phyloP scores from a whole-genome alignment of 768 basidiomycete genomes.

The Polyporus arcularius region DNA sequence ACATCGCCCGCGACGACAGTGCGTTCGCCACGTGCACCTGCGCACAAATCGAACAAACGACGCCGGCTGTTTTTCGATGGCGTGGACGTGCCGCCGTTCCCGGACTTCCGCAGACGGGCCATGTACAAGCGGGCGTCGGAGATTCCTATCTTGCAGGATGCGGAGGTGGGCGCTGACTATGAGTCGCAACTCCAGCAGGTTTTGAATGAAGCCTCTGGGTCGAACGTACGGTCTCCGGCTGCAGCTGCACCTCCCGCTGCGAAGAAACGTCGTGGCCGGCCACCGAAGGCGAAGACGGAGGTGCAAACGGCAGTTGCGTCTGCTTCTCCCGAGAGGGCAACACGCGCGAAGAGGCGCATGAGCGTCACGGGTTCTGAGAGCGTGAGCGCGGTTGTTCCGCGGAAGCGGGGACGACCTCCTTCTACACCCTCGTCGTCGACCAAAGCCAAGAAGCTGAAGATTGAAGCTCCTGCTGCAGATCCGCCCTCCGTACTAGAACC shows the following conservation, averaged over 20 bases:
- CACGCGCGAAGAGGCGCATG: too few species aligned
- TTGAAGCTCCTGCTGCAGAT: neutral
- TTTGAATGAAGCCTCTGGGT: neutral
- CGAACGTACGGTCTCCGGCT: neutral
- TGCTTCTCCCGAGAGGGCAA: too few species aligned
- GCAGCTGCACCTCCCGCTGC: neutral
- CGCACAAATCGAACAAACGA: neutral
- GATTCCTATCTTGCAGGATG: neutral
- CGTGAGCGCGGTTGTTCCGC: neutral
- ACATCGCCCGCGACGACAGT: neutral
- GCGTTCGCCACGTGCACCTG: neutral
- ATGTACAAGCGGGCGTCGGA: neutral
- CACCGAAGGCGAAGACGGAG: neutral
- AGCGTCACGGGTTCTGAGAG: too few species aligned
- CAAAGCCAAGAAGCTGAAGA: neutral
- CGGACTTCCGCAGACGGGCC: neutral
- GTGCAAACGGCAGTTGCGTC: too few species aligned
- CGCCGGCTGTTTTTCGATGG: neutral
- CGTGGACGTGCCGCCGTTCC: slow-evolving; percentile 5
- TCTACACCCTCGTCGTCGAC: neutral
- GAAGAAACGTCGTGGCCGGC: neutral
- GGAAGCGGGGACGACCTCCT: slow-evolving; percentile 6
- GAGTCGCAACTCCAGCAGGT: neutral
- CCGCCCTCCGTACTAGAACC: too few species aligned
- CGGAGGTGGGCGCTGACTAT: neutral